Evolutionary conservation across 371 early-diverging fungal genomes (phyloP).

Genomic region (Blakeslea trispora): DNA sequence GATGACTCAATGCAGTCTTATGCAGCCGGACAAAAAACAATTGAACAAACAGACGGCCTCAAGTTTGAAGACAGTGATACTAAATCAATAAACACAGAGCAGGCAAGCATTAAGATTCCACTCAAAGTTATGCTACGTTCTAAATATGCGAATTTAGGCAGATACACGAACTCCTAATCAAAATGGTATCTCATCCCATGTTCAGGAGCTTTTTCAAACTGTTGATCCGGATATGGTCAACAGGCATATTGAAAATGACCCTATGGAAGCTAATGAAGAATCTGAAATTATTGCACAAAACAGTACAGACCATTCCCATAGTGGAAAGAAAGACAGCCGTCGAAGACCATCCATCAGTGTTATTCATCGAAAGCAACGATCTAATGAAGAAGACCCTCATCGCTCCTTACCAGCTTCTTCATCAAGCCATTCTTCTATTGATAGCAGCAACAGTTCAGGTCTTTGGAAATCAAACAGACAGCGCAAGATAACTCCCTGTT

Average conservation of each 20-base stretch:
- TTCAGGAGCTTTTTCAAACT: not conserved
- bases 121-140: not conserved
- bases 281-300: not conserved
- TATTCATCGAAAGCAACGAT: not conserved
- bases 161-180: not conserved
- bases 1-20: not conserved
- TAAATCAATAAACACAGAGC: not conserved
- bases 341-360: not conserved
- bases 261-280: not conserved
- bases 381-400: not conserved
- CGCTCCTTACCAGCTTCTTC: not conserved
- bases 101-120: no score
- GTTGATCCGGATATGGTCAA: not conserved
- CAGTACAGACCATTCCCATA: not conserved
- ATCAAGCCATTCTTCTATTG: slow-evolving; percentile 1
- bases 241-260: not conserved
- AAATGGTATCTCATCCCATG: not conserved
- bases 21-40: no score
- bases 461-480: not conserved
- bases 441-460: not conserved
- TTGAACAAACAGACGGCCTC: not conserved
- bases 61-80: not conserved
- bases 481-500: not conserved
- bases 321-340: not conserved
- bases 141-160: not conserved